phyloP scores from a whole-genome alignment of 2,329 filamentous ascomycete genomes.

The Diatrype stigma region DNA sequence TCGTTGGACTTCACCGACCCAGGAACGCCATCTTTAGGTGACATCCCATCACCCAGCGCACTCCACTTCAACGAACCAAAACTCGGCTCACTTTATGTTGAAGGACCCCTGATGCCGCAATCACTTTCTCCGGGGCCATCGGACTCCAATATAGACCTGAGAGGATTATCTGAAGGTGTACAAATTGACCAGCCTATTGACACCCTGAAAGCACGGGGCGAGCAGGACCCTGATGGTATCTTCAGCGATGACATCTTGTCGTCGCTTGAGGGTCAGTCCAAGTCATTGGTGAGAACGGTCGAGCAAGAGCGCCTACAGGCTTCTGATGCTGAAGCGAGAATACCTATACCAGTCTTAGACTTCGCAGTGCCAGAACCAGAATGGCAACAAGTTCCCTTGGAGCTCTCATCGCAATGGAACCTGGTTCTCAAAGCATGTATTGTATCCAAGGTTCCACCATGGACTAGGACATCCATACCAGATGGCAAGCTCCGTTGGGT shows the following conservation, averaged over 20 bases:
- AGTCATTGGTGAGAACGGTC: constrained; percentile 10
- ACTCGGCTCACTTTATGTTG: constrained; percentile 18
- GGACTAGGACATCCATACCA: constrained; percentile 8
- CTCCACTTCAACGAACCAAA: not conserved
- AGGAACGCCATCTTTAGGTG: constrained; percentile 7
- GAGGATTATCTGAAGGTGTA: constrained; percentile 8
- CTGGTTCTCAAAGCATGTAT: constrained; percentile 8
- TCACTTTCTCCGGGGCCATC: constrained; percentile 5
- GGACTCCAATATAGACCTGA: constrained; percentile 5
- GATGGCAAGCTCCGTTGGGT: constrained; percentile 24
- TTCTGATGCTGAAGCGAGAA: constrained; percentile 21
- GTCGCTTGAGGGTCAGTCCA: constrained; percentile 13
- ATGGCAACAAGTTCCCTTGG: constrained; percentile 15
- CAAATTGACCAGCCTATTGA: constrained; percentile 11
- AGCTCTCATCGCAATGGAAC: constrained; percentile 12
- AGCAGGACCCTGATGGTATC: not conserved
- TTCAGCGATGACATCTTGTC: constrained; percentile 12
- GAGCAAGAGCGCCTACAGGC: constrained; percentile 25
- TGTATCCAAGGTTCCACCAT: constrained; percentile 9
- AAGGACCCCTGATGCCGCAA: constrained; percentile 21
- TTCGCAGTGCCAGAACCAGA: constrained; percentile 21
- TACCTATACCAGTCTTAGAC: constrained; percentile 24
- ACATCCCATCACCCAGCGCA: constrained; percentile 6
- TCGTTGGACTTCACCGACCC: constrained; percentile 2
- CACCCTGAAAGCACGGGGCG: not conserved